These are phyloP conservation scores for Saccharomycopsis guyanensis DNA, from an alignment of 805 yeast species.

Conservation along the genomic window DNA sequence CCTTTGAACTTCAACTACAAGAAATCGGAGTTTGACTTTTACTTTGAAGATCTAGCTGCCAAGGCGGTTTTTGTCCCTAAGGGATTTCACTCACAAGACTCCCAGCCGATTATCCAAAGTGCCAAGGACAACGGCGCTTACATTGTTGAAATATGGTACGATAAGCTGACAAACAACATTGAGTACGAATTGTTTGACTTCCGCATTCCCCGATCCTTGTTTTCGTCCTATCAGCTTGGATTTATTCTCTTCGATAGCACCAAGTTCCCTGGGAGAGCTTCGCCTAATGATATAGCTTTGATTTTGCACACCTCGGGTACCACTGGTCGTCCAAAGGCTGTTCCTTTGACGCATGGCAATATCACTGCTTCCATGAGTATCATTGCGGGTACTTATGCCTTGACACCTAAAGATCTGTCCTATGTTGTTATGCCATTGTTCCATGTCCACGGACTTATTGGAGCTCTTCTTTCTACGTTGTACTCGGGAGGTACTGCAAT, in stretches of 20 bases:
- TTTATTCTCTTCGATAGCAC: background rate
- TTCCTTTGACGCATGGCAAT: conserved; percentile 60
- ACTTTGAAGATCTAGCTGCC: conserved; percentile 52
- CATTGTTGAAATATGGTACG: conserved; percentile 47
- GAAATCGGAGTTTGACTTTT: conserved; percentile 55
- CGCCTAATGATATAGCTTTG: conserved; percentile 49
- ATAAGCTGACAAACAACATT: conserved; percentile 32
- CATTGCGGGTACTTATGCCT: conserved; percentile 49
- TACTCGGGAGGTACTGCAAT: conserved; percentile 53
- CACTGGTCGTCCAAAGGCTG: conserved; percentile 71
- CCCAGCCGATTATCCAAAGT: conserved; percentile 35
- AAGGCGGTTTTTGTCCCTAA: conserved; percentile 50
- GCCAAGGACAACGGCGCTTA: conserved; percentile 41
- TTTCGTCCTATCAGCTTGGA: conserved; percentile 7
- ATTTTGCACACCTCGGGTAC: conserved; percentile 71
- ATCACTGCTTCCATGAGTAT: conserved; percentile 52
- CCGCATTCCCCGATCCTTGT: conserved; percentile 28
- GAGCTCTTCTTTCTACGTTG: conserved; percentile 55
- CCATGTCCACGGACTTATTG: conserved; percentile 70
- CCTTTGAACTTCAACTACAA: conserved; percentile 62
- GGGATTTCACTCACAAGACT: conserved; percentile 31
- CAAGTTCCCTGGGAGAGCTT: conserved; percentile 36
- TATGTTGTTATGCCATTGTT: conserved; percentile 71
- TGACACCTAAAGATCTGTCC: conserved; percentile 42
- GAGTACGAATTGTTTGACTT: conserved; percentile 31